These are phyloP conservation scores for Nannizzia gypsea DNA, from an alignment of 2,329 filamentous ascomycete genomes.

Conservation along the genomic window DNA sequence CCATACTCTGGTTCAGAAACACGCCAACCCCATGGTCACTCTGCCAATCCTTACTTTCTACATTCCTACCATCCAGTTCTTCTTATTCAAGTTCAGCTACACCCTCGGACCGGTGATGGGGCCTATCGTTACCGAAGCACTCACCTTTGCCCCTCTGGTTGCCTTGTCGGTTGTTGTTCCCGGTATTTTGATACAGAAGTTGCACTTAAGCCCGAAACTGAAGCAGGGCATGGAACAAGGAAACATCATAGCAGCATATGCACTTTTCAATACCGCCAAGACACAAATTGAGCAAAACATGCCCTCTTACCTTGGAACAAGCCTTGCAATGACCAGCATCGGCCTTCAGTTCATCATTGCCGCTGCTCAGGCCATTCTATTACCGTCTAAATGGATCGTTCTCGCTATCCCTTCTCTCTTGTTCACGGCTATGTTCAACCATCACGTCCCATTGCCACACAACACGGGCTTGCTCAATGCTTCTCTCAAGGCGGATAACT, in stretches of 20 bases:
- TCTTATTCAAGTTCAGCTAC: constrained; percentile 56
- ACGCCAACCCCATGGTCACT: constrained; percentile 38
- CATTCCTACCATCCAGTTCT: constrained; percentile 60
- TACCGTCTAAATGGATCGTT: constrained; percentile 57
- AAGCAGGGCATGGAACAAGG: constrained; percentile 50
- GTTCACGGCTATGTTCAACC: constrained; percentile 56
- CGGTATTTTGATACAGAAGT: constrained; percentile 51
- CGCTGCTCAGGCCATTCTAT: constrained; percentile 51
- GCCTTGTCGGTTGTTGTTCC: constrained; percentile 52
- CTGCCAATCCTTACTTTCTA: constrained; percentile 65
- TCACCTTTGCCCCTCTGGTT: constrained; percentile 61
- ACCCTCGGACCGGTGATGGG: constrained; percentile 57
- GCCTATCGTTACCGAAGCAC: constrained; percentile 59
- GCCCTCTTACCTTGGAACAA: constrained; percentile 44
- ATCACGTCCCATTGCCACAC: constrained; percentile 54
- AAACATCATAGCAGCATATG: constrained; percentile 55
- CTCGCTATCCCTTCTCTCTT: constrained; percentile 57
- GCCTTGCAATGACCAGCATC: constrained; percentile 55
- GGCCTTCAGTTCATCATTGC: constrained; percentile 60
- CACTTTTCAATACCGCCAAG: constrained; percentile 43
- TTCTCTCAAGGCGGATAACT: constrained; percentile 54
- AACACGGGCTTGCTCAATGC: constrained; percentile 54
- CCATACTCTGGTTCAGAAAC: constrained; percentile 44
- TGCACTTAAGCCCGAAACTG: constrained; percentile 45
- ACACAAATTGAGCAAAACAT: constrained; percentile 28